Evolutionary conservation across 2,329 filamentous ascomycete species (phyloP).

Genomic region (Fusarium hostae): DNA sequence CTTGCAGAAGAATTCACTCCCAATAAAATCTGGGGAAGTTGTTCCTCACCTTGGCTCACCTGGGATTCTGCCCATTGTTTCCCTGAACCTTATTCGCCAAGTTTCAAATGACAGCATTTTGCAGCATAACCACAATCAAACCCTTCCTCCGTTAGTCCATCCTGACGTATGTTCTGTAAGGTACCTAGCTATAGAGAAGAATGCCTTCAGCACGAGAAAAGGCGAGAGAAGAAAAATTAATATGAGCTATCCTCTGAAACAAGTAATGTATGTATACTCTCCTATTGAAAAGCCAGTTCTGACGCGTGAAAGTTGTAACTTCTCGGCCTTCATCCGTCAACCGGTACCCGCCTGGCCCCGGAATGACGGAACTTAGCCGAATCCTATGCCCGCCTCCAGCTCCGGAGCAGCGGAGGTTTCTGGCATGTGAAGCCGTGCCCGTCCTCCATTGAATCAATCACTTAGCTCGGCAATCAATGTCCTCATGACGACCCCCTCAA

Average conservation of each 20-base stretch:
- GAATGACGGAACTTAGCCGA: conserved; percentile 44
- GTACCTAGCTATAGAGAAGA: not conserved
- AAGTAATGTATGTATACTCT: not conserved
- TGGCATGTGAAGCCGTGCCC: conserved; percentile 46
- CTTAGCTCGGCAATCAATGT: conserved; percentile 10
- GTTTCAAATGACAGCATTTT: not conserved
- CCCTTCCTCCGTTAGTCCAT: not conserved
- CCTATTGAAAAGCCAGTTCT: not conserved
- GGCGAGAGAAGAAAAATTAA: not conserved
- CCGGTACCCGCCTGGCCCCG: conserved; percentile 28
- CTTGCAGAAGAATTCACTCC: not conserved
- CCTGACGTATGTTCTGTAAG: not conserved
- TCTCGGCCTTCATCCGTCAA: conserved; percentile 43
- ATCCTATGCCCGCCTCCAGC: conserved; percentile 24
- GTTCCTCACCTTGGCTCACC: conserved; percentile 23
- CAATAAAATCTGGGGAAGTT: conserved; percentile 23
- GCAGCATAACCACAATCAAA: not conserved
- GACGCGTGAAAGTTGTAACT: not conserved
- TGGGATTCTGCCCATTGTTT: not conserved
- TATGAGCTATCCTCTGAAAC: not conserved
- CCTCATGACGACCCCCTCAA: conserved; percentile 5
- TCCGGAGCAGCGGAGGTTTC: conserved; percentile 47
- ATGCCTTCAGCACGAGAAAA: not conserved
- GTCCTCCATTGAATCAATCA: not conserved
- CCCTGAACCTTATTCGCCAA: conserved; percentile 1